Evolutionary conservation across 108 stramenopile species (phyloP).

Genomic region (Nannochloropsis salina): DNA sequence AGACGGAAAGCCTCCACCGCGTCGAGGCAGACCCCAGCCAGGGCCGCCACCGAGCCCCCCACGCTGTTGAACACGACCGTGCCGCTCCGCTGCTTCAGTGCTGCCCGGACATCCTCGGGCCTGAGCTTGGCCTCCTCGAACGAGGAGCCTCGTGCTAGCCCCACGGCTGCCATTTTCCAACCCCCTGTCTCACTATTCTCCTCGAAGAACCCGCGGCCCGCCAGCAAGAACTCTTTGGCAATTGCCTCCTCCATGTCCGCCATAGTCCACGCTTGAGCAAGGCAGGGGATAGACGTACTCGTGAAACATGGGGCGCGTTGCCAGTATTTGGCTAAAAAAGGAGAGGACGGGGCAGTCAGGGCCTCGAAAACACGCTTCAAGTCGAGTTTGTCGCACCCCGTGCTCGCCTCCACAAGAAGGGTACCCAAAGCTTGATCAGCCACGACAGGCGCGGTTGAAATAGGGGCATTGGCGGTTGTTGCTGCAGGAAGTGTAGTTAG

Average conservation of each 20-base stretch:
- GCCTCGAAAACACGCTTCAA: neutral
- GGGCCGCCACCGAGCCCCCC: slow-evolving; percentile 27
- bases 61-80: slow-evolving; percentile 49
- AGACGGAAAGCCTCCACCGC: slow-evolving; percentile 67
- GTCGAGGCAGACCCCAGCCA: slow-evolving; percentile 70
- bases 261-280: slow-evolving; percentile 4
- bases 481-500: neutral
- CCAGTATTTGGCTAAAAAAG: slow-evolving; percentile 8
- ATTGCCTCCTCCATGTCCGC: neutral
- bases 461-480: neutral
- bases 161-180: slow-evolving; percentile 43
- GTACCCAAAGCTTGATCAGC: neutral
- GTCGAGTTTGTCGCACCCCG: slow-evolving; percentile 16
- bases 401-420: neutral
- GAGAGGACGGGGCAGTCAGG: neutral
- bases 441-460: neutral
- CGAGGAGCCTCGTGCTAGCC: slow-evolving; percentile 29
- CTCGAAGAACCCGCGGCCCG: slow-evolving; percentile 3
- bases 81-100: slow-evolving; percentile 34
- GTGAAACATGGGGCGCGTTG: slow-evolving; percentile 9
- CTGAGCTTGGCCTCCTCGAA: slow-evolving; percentile 48
- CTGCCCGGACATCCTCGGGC: slow-evolving; percentile 39
- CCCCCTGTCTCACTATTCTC: slow-evolving; percentile 32
- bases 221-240: neutral
- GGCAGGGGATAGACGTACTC: neutral